Base-by-base conservation (phyloP, 768 basidiomycete species). In the Suillus tomentosus region DNA sequence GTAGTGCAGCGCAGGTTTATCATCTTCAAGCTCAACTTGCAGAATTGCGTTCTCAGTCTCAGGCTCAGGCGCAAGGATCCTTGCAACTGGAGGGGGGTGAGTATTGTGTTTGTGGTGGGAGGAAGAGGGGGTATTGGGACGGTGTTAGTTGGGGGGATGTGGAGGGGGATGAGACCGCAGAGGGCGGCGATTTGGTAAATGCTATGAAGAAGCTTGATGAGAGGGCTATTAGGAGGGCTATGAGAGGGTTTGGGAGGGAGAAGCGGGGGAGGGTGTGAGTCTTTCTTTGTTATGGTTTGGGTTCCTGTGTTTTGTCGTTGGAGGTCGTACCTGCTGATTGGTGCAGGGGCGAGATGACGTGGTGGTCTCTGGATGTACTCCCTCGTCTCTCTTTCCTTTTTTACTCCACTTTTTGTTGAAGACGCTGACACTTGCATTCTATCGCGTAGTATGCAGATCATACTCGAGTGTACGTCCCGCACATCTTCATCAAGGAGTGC, bases 21-120 rank as follows among this genome's bases (percentile, higher is more conserved):
- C 92, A 94, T 0, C 79, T 95, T 1, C 92, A 94, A 75, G 92
- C 92, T 2, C 91, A 95, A 71, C 79, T 93, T 3, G 81, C 86
- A 14, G 79, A 91, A 34, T 78, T 94, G 37, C 85, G 89, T 50
- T 76, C 79, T 14, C 81, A 82, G 57, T 76, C 74, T 27, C 76
- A 78, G 40, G 67, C 70, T 22, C 67, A 75, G 48, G 22, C 48
- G 3, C 48, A 50, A 54, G 53, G 19, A 10, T 67, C 68, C 65
- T 64, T 75, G 74, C 56, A 69, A 67, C 17, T 70, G 67, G 9
- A 73, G 48, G 67, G 55, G 3, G 73, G 75, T 13, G 77, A 77
- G 19, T 72, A 77, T 39, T 83, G 82, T 63, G 68, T 78, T 3
- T 91, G 90, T 66, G 90, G 89, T 27, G 88, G 87, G 1, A 82